phyloP scores from a whole-genome alignment of 2,329 filamentous ascomycete genomes.

The Epichloe amarillans region DNA sequence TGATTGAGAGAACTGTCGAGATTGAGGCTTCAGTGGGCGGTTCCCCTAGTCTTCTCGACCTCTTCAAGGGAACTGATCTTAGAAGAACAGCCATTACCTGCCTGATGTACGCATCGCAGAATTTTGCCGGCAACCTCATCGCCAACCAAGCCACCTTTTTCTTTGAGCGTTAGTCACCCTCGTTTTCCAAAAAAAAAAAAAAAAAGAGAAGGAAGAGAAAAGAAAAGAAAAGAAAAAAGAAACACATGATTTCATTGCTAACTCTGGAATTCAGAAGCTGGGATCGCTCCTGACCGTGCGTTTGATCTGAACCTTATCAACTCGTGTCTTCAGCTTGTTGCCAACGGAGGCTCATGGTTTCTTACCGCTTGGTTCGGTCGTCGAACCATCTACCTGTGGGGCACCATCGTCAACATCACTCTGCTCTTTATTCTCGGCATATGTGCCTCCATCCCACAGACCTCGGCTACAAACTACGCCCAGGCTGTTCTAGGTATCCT shows the following conservation, averaged over 20 bases:
- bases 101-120: constrained; percentile 44
- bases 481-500: constrained; percentile 24
- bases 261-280: constrained; percentile 5
- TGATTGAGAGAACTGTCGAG: constrained; percentile 44
- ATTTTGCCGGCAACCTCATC: constrained; percentile 46
- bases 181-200: too few relatives aligned
- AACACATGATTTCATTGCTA: neutral
- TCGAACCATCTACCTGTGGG: constrained; percentile 26
- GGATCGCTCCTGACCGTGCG: constrained; percentile 9
- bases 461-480: constrained; percentile 20
- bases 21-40: constrained; percentile 30
- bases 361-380: constrained; percentile 25
- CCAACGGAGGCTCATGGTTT: constrained; percentile 21
- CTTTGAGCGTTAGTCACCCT: constrained; percentile 26
- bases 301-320: constrained; percentile 17
- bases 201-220: too few relatives aligned
- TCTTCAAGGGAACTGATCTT: constrained; percentile 40
- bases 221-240: neutral
- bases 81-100: constrained; percentile 43
- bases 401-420: constrained; percentile 19
- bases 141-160: constrained; percentile 50
- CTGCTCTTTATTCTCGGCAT: constrained; percentile 24
- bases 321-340: constrained; percentile 19
- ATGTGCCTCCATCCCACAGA: constrained; percentile 21
- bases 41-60: constrained; percentile 31